Base-by-base conservation (phyloP, 208 protist species). In the Vickermania ingenoplastis region DNA sequence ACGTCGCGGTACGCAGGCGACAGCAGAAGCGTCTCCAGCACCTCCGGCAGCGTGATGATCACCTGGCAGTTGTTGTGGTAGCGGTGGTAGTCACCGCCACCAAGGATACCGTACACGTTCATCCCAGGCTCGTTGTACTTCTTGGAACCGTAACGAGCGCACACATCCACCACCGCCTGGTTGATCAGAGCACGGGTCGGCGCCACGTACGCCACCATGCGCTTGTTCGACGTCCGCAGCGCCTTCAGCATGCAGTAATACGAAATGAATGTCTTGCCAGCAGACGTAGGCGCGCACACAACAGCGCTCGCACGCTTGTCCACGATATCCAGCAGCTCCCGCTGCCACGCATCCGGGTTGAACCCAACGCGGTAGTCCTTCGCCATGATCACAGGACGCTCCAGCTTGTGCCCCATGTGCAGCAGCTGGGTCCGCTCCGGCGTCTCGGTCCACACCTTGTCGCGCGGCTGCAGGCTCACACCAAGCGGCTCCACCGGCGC, bases 231-330 rank as follows among this genome's bases (percentile, higher is more conserved):
- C 36, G 75, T 81, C 36, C 79, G 74, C 22, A 96, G 79, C 1
- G 91, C 84, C 63, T 88, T 89, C 71, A 97, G 92, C 78, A 98
- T 97, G 67, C 79, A 89, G 77, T 98, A 98, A 70, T 94, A 98
- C 28, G 89, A 95, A 67, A 98, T 96, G 73, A 98, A 98, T 0
- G 95, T 98, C 75, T 98, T 98, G 52, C 90, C 90, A 24, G 90
- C 91, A 17, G 89, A 97, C 4, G 96, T 98, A n/a, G 96, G 94
- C 11, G 97, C 94, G 67, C 79, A 94, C n/a, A 98, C 89, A 1
- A 98, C 86, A 2, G 91, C 91, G 57, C 86, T 96, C 45, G 81
- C 86, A 54, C 88, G 79, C 48, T 49, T 59, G 73, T 98, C 96
- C 11, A 98, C 91, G 41, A 95, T 90, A 73, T 98, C 94, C 1